These are phyloP conservation scores for Aspergillus amoenus DNA, from an alignment of 2,329 filamentous ascomycete species.

Conservation along the genomic window DNA sequence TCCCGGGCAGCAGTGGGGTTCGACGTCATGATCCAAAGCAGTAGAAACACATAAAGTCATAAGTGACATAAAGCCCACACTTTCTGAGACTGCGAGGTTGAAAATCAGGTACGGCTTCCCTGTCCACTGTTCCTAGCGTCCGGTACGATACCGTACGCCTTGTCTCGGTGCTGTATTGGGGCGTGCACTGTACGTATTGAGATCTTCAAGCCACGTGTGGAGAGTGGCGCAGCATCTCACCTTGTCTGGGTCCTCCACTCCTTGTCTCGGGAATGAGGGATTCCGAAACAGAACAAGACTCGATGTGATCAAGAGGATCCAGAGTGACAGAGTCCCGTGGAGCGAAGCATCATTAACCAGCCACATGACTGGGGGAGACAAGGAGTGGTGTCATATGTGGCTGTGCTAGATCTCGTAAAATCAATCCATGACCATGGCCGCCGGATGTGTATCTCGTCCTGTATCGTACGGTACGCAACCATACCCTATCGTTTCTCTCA, in stretches of 20 bases:
- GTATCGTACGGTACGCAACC: neutral
- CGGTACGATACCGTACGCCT: neutral
- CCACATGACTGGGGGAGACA: neutral
- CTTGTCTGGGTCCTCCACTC: neutral
- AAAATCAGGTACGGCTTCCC: constrained; percentile 5
- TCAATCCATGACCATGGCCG: neutral
- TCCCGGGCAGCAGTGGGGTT: neutral
- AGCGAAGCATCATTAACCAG: neutral
- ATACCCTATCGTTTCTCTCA: neutral
- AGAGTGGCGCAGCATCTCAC: constrained; percentile 11
- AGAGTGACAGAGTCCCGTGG: neutral
- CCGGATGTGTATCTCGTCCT: neutral
- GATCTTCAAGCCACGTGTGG: constrained; percentile 6
- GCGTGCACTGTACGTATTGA: neutral
- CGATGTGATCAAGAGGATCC: neutral
- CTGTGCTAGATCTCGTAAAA: neutral
- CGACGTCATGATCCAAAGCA: constrained; percentile 2
- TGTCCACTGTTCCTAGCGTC: neutral
- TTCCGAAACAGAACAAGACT: neutral
- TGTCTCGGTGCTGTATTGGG: neutral
- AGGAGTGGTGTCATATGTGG: neutral
- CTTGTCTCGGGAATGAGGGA: neutral
- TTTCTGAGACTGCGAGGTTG: neutral
- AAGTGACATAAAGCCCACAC: neutral
- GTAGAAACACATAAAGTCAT: neutral